Base-by-base conservation (phyloP, 192 early-diverging fungal genomes). In the Piromyces sp. region DNA sequence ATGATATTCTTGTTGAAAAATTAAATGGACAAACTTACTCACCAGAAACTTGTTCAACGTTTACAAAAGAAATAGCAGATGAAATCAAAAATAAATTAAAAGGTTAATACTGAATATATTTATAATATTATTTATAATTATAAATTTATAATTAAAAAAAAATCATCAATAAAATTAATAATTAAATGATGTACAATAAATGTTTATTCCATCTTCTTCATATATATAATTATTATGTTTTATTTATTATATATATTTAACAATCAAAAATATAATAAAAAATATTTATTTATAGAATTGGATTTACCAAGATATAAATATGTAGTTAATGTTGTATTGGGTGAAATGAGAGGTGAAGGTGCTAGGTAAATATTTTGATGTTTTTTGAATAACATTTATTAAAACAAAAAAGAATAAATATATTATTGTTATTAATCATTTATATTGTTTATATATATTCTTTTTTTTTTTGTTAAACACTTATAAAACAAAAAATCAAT, bases 301-400 rank as follows among this genome's bases (percentile, higher is more conserved):
- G 87, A 90, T 40, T 84, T 90, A 36, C 80, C 81, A 38, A 82
- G 90, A 79, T 91, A 91, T 83, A 91, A 91, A 82, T 90, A 86
- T 80, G 84, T 91, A 5, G 90, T 91, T 3, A 85, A 91, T 79
- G 90, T 91, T 26, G 83, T 88, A 2, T 89, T 91, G 83, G 90
- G 90, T 29, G 90, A 91, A 84, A 89, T 91, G 86, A 37, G 87
- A 13, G 90, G 90, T 9, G 89, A 91, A 84, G 90, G 90, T 26
- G 89, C 89, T 9, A 84, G 85, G 90, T 91, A 82, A 30, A 85
- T 29, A 13, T 80, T 16, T 2, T 17, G 6, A 13, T 15, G 15
- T 3, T 15, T 30, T 30, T 30, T 26, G 14, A 13, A 13, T 29
- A 26, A n/a, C 5, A 9, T 33, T 33, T 33, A 33, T 33, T n/a